phyloP scores from a whole-genome alignment of 805 yeast genomes.

The Starmerella etchellsii region DNA sequence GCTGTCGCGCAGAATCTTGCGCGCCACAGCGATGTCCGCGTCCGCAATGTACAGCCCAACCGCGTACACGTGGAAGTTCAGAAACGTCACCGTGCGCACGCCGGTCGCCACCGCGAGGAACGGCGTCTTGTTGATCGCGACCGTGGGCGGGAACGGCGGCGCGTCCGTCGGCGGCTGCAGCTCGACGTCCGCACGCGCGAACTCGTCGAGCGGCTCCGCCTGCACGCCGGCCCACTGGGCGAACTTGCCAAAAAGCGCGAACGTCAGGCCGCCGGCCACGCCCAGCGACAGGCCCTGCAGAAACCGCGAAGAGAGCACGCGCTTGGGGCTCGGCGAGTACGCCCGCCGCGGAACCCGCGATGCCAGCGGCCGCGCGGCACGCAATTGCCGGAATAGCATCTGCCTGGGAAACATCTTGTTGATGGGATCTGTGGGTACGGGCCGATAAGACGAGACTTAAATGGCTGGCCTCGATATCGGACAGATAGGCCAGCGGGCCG shows the following conservation, averaged over 20 bases:
- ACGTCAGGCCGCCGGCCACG: constrained; percentile 1
- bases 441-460: too few species aligned
- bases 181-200: background rate
- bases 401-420: too few species aligned
- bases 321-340: background rate
- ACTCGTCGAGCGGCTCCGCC: background rate
- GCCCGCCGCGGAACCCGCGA: background rate
- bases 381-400: too few species aligned
- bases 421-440: too few species aligned
- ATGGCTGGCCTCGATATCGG: too few species aligned
- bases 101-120: constrained; percentile 67
- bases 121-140: constrained; percentile 22
- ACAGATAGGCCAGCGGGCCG: too few species aligned
- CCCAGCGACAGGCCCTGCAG: constrained; percentile 1
- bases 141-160: constrained; percentile 25
- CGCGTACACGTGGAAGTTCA: constrained; percentile 74
- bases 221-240: background rate
- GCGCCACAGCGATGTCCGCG: constrained; percentile 33
- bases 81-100: constrained; percentile 67
- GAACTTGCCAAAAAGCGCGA: background rate
- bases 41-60: constrained; percentile 66
- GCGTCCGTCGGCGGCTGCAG: constrained; percentile 28
- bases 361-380: background rate
- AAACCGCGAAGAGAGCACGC: background rate
- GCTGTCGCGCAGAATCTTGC: constrained; percentile 17